phyloP scores from a whole-genome alignment of 163 green algal genomes.

The Coccomyxa subellipsoidea region DNA sequence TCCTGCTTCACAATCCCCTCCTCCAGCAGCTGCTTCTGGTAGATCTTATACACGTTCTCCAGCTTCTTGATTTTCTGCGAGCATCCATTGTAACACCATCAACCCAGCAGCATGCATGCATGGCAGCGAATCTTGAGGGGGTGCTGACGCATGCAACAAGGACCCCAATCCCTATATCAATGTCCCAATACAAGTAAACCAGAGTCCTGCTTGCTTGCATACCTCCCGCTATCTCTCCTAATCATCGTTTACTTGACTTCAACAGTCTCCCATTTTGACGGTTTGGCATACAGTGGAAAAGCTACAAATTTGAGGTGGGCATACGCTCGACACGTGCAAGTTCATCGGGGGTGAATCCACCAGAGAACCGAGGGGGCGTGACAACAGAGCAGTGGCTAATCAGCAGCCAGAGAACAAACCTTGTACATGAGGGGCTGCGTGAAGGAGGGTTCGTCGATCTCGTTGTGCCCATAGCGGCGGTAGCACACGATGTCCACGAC shows the following conservation, averaged over 20 bases:
- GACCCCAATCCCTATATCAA: too few relatives aligned
- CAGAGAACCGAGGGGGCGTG: neutral
- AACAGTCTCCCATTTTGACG: too few relatives aligned
- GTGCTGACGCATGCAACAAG: too few relatives aligned
- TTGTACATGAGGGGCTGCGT: constrained; percentile 98
- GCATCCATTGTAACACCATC: neutral
- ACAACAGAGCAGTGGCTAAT: neutral
- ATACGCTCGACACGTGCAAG: too few relatives aligned
- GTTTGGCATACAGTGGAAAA: too few relatives aligned
- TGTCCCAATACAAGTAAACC: too few relatives aligned
- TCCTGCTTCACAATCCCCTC: constrained; percentile 77
- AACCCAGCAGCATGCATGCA: neutral
- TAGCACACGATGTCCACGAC: constrained; percentile 93
- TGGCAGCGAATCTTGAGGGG: too few relatives aligned
- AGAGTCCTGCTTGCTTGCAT: too few relatives aligned
- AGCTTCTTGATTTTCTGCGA: constrained; percentile 59
- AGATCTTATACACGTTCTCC: constrained; percentile 72
- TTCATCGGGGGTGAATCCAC: too few relatives aligned
- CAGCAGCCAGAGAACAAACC: constrained; percentile 16
- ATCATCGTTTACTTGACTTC: too few relatives aligned
- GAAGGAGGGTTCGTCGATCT: constrained; percentile 99
- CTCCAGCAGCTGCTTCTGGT: constrained; percentile 79
- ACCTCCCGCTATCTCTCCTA: too few relatives aligned
- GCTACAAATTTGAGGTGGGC: too few relatives aligned
- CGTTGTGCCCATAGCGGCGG: constrained; percentile 89